Evolutionary conservation across 2,329 filamentous ascomycete species (phyloP), one percentile per base, ranked within the genome.

Genomic region (Penicillium janthinellum): DNA sequence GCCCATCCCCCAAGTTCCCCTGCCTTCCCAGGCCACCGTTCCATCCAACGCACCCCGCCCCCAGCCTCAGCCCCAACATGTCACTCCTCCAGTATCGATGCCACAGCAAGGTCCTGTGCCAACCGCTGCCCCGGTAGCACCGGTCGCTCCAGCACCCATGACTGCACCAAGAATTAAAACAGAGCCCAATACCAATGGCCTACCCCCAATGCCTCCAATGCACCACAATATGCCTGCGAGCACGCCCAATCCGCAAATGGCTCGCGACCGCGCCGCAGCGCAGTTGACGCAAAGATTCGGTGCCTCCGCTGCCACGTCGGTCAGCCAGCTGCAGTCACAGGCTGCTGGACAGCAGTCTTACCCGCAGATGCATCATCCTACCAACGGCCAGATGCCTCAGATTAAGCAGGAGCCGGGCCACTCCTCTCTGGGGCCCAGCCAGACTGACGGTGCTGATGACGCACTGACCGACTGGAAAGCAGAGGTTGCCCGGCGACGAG

Each of bases 391-490:
- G 47, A 64, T 75, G 44, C 79, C 78, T 45, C 78, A 78, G 42
- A 75, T 80, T 47, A 79, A 78, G 54, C 75, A 75, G 54, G 73
- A 74, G 54, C 70, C 73, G 22, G 67, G 71, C 11, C 75, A 75
- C 61, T 74, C 77, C 28, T 78, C 77, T 14, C 67, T 82, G 54
- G 74, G 76, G 51, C 80, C 80, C 50, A 77, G 87, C 25, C 90
- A 97, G 74, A 89, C 89, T 14, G 94, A 98, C 71, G 94, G 93
- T 53, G 79, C 90, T 35, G 81, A 76, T 50, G 89, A 83, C 58
- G 82, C 83, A 3, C 76, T 86, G 44, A 84, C 85, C 5, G 81
- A 86, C 48, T 82, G 80, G 79, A 78, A 79, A 56, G 71, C 74
- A 6, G 79, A 81, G 65, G 79, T 81, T 57, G 71, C 76, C 47